phyloP scores from a whole-genome alignment of 192 early-diverging fungal species.

The Radiomyces spectabilis region DNA sequence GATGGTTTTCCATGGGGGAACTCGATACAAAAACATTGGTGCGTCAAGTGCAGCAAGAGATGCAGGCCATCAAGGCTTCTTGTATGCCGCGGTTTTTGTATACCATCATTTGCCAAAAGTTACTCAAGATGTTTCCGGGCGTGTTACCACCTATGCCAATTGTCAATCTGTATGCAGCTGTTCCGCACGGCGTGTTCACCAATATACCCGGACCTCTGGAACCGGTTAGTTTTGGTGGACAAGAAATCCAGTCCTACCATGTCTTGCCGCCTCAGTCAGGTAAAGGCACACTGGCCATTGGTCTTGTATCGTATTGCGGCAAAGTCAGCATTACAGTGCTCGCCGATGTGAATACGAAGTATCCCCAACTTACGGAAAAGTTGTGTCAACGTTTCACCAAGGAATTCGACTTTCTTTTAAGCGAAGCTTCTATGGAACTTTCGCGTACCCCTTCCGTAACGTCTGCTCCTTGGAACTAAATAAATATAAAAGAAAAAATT shows the following conservation, averaged over 20 bases:
- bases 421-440: constrained; percentile 6
- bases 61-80: constrained; percentile 13
- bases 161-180: background rate
- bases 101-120: background rate
- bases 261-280: constrained; percentile 13
- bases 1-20: constrained; percentile 23
- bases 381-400: constrained; percentile 3
- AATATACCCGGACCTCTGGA: constrained; percentile 24
- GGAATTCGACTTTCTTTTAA: constrained; percentile 6
- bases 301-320: constrained; percentile 18
- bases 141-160: background rate
- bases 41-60: constrained; percentile 10
- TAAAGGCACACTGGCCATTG: constrained; percentile 21
- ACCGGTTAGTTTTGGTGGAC: constrained; percentile 22
- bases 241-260: constrained; percentile 14
- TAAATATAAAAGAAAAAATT: too few species aligned
- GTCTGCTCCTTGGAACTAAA: too few species aligned
- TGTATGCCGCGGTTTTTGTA: constrained; percentile 8
- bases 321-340: constrained; percentile 14
- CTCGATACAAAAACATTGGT: constrained; percentile 9
- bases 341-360: constrained; percentile 10
- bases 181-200: constrained; percentile 23
- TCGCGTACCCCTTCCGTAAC: too few species aligned
- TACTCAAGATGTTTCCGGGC: constrained; percentile 2
- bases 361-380: background rate